phyloP scores from a whole-genome alignment of 805 yeast genomes.

The Candida chilensis region DNA sequence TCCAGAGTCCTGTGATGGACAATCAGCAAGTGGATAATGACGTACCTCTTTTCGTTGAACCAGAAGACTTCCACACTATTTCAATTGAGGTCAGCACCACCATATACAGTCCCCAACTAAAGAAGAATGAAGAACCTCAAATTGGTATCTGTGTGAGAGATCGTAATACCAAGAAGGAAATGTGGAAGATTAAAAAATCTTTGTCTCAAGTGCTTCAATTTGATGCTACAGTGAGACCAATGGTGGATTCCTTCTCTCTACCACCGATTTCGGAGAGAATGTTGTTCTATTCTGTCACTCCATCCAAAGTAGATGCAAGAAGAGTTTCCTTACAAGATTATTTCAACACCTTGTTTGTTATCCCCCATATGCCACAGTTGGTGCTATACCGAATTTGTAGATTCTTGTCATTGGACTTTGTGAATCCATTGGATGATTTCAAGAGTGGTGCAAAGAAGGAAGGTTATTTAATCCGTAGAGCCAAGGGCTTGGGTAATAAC shows the following conservation, averaged over 20 bases:
- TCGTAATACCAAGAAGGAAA: slow-evolving; percentile 48
- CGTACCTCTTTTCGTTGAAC: slow-evolving; percentile 45
- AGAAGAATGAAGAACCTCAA: slow-evolving; percentile 45
- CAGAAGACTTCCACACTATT: slow-evolving; percentile 46
- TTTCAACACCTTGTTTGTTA: slow-evolving; percentile 43
- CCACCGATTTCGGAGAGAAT: slow-evolving; percentile 60
- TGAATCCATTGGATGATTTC: slow-evolving; percentile 46
- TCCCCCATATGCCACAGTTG: slow-evolving; percentile 49
- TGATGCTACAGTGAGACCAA: slow-evolving; percentile 50
- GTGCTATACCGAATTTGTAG: slow-evolving; percentile 47
- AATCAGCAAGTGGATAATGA: slow-evolving; percentile 31
- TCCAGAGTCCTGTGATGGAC: slow-evolving; percentile 10
- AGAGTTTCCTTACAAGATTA: slow-evolving; percentile 47
- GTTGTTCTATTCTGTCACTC: slow-evolving; percentile 49
- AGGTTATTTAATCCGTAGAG: slow-evolving; percentile 56
- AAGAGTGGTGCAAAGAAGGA: slow-evolving; percentile 48
- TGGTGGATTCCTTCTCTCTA: slow-evolving; percentile 39
- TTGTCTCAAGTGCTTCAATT: slow-evolving; percentile 50
- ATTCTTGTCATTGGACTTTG: slow-evolving; percentile 60
- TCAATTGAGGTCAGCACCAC: slow-evolving; percentile 41
- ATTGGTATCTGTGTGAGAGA: slow-evolving; percentile 59
- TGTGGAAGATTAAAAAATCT: slow-evolving; percentile 68
- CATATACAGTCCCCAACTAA: slow-evolving; percentile 24
- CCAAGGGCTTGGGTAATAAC: slow-evolving; percentile 49
- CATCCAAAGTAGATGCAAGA: slow-evolving; percentile 57